These are phyloP conservation scores for Mortierella polycephala DNA, from an alignment of 371 early-diverging fungal genomes.

Conservation along the genomic window DNA sequence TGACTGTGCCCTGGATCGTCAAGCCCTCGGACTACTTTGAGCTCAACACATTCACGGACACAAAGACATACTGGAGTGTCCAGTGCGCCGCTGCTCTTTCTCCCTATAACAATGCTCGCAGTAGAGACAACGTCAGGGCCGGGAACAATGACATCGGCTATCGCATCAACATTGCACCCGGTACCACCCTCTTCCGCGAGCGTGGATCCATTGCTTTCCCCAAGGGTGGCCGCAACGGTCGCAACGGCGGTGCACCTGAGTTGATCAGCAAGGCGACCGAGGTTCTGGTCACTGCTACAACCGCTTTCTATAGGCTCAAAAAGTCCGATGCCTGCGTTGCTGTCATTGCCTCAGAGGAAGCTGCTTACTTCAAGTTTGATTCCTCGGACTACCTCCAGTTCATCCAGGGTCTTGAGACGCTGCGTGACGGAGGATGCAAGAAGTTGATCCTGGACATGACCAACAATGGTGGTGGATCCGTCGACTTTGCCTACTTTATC, in stretches of 20 bases:
- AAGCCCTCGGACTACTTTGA: slow-evolving; percentile 24
- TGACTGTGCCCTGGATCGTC: slow-evolving; percentile 48
- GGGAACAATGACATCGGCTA: slow-evolving; percentile 1
- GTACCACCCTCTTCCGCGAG: slow-evolving; percentile 30
- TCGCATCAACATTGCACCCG: slow-evolving; percentile 28
- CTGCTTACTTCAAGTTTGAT: slow-evolving; percentile 31
- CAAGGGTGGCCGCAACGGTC: slow-evolving; percentile 28
- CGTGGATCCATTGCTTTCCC: slow-evolving; percentile 42
- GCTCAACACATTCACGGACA: slow-evolving; percentile 39
- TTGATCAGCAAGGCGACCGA: slow-evolving; percentile 34
- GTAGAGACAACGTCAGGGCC: neutral
- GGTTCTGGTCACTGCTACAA: slow-evolving; percentile 28
- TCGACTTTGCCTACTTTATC: slow-evolving; percentile 53
- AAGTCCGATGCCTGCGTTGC: slow-evolving; percentile 40
- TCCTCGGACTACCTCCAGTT: slow-evolving; percentile 37
- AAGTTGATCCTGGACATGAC: slow-evolving; percentile 55
- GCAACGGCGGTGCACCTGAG: slow-evolving; percentile 11
- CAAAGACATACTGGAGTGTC: slow-evolving; percentile 41
- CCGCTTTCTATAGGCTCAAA: slow-evolving; percentile 42
- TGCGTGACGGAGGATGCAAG: slow-evolving; percentile 42
- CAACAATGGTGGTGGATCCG: slow-evolving; percentile 54
- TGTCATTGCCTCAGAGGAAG: slow-evolving; percentile 50
- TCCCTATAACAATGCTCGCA: slow-evolving; percentile 22
- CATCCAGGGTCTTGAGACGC: slow-evolving; percentile 40
- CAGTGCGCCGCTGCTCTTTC: slow-evolving; percentile 31